A percentile compares a stretch with the other conserved stretches of the same genome.
Conservation (phyloP, 2,329 filamentous ascomycete genomes). For the Cytospora schulzeri region DNA sequence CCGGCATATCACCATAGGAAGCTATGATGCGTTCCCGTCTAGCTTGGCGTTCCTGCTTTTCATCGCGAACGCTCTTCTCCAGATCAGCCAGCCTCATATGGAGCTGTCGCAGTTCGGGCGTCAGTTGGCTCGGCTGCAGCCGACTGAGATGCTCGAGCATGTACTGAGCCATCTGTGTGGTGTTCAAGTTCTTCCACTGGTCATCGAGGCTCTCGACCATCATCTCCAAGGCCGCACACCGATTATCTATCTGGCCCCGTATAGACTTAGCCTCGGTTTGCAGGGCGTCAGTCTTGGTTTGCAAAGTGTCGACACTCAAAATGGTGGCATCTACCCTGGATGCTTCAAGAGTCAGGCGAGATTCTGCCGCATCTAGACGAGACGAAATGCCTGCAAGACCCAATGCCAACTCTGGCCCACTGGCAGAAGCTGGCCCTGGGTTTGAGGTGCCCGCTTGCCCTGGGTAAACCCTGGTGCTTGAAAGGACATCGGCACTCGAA, state of each 20-base stretch:
- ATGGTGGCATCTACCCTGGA: conserved; percentile 5
- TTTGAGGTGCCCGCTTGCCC: neutral
- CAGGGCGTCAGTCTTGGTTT: neutral
- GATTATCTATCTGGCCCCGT: neutral
- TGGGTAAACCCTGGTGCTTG: neutral
- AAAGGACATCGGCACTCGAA: neutral
- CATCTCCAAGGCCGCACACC: conserved; percentile 10
- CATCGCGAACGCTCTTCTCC: conserved; percentile 5
- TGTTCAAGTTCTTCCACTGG: conserved; percentile 25
- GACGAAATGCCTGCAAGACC: neutral
- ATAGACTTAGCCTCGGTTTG: neutral
- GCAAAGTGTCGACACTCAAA: neutral
- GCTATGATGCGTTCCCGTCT: neutral
- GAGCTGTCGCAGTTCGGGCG: conserved; percentile 19
- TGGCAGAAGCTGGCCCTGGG: neutral
- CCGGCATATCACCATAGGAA: neutral
- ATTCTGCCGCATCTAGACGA: conserved; percentile 3
- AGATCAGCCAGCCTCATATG: conserved; percentile 16
- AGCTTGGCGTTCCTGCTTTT: neutral
- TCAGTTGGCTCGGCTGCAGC: conserved; percentile 2
- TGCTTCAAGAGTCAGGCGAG: neutral
- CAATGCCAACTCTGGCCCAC: neutral
- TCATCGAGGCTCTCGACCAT: conserved; percentile 19
- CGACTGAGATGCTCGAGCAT: conserved; percentile 24
- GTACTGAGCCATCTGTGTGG: conserved; percentile 15